These are phyloP conservation scores for Lachnellula hyalina DNA, from an alignment of 2,329 filamentous ascomycete species.

Conservation along the genomic window DNA sequence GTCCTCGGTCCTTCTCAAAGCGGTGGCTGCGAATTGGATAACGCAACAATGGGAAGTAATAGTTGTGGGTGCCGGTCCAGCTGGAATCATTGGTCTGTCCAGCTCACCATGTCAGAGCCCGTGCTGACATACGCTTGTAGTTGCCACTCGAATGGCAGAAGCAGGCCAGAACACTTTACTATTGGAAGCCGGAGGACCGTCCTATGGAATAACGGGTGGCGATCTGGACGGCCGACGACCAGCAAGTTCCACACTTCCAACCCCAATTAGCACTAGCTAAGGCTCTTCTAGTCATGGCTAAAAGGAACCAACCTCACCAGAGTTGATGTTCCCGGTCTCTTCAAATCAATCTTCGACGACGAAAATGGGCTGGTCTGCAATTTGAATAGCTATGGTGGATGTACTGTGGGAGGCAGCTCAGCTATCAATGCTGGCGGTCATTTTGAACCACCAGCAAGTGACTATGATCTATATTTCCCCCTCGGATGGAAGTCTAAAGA, in stretches of 20 bases:
- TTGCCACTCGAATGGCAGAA: conserved; percentile 45
- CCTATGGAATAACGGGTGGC: conserved; percentile 44
- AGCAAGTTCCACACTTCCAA: not conserved
- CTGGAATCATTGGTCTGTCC: conserved; percentile 40
- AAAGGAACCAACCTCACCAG: conserved; percentile 43
- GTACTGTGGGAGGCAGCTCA: conserved; percentile 44
- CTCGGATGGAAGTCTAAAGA: conserved; percentile 46
- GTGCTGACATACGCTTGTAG: not conserved
- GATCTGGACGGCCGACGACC: conserved; percentile 36
- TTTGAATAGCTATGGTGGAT: conserved; percentile 1
- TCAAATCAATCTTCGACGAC: conserved; percentile 41
- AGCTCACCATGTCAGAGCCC: too few species aligned
- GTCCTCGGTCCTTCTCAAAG: too few species aligned
- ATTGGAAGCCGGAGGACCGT: conserved; percentile 46
- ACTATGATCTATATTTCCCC: conserved; percentile 47
- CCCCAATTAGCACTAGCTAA: conserved; percentile 4
- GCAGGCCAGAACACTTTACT: conserved; percentile 47
- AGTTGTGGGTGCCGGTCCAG: conserved; percentile 47
- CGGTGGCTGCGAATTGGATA: conserved; percentile 18
- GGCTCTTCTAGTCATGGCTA: conserved; percentile 37
- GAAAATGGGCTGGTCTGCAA: conserved; percentile 37
- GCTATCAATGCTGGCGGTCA: conserved; percentile 51
- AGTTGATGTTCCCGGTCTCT: conserved; percentile 47
- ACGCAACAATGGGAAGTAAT: conserved; percentile 32
- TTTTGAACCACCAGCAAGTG: conserved; percentile 48